These are phyloP conservation scores for Metschnikowia vanudenii DNA, from an alignment of 805 yeast species.

Conservation along the genomic window DNA sequence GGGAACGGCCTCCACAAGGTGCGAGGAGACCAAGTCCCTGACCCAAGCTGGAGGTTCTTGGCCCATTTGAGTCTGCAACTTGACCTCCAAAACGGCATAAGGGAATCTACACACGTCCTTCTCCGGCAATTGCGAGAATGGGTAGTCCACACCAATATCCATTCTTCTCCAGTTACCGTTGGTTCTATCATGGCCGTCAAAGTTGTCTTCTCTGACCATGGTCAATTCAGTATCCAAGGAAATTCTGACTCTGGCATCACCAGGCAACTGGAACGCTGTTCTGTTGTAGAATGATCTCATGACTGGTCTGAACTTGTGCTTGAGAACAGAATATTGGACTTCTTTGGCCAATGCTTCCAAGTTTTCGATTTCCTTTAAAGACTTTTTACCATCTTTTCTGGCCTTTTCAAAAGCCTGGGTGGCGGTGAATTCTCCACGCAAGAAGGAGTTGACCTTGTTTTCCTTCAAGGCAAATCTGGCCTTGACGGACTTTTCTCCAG, in stretches of 20 bases:
- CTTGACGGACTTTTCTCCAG: conserved; percentile 98
- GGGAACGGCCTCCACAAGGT: conserved; percentile 96
- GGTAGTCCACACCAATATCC: conserved; percentile 98
- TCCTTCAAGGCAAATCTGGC: conserved; percentile 94
- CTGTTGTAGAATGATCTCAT: conserved; percentile 95
- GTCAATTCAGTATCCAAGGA: conserved; percentile 94
- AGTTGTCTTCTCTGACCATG: conserved; percentile 97
- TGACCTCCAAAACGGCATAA: conserved; percentile 95
- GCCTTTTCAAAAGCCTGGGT: conserved; percentile 88
- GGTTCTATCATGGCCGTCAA: conserved; percentile 89
- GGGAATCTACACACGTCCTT: conserved; percentile 91
- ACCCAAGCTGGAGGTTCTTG: conserved; percentile 99
- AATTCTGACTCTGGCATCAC: conserved; percentile 98
- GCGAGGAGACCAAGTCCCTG: conserved; percentile 84
- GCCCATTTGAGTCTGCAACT: conserved; percentile 95
- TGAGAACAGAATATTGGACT: conserved; percentile 85
- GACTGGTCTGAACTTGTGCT: conserved; percentile 85
- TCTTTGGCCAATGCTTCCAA: conserved; percentile 91
- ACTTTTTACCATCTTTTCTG: conserved; percentile 89
- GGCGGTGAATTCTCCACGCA: conserved; percentile 82
- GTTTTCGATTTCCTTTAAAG: conserved; percentile 82
- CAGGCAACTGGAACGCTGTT: conserved; percentile 98
- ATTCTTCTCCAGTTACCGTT: conserved; percentile 95
- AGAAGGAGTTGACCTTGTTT: conserved; percentile 79
- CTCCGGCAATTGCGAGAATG: conserved; percentile 82